A percentile compares a stretch with the other conserved stretches of the same genome.
These are phyloP conservation scores for Condylostoma magnum DNA, from an alignment of 169 alveolate species.

Conservation along the genomic window DNA sequence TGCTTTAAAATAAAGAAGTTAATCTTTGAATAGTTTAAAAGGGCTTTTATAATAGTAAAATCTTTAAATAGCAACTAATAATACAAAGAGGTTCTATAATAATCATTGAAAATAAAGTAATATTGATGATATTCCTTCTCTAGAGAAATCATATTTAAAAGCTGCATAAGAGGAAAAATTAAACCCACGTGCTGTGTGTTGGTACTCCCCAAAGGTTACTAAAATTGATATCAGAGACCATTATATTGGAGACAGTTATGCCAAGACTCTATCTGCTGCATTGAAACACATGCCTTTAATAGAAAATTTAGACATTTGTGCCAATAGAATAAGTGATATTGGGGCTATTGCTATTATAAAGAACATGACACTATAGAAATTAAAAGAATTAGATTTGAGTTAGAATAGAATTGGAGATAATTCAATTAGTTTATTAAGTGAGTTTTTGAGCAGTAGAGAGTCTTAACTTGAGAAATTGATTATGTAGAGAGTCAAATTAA, in stretches of 20 bases:
- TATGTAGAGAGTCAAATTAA: background rate
- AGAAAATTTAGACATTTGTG: background rate
- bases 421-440: background rate
- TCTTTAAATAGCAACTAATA: too few relatives aligned
- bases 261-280: background rate
- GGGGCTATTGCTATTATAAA: background rate
- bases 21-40: too few relatives aligned
- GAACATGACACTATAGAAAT: background rate
- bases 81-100: too few relatives aligned
- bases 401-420: background rate
- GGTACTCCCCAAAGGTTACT: too few relatives aligned
- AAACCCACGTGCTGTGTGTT: too few relatives aligned
- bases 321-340: background rate
- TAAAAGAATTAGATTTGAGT: background rate
- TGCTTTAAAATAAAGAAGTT: too few relatives aligned
- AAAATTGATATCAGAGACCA: background rate
- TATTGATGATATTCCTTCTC: too few relatives aligned
- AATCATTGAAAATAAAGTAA: too few relatives aligned
- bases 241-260: background rate
- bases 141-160: too few relatives aligned
- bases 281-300: background rate
- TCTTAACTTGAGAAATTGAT: background rate
- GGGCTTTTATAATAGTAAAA: too few relatives aligned
- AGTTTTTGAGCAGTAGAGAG: background rate
- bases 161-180: too few relatives aligned